phyloP scores from a whole-genome alignment of 1,284 basidiomycete genomes.

The Heterobasidion occidentale region DNA sequence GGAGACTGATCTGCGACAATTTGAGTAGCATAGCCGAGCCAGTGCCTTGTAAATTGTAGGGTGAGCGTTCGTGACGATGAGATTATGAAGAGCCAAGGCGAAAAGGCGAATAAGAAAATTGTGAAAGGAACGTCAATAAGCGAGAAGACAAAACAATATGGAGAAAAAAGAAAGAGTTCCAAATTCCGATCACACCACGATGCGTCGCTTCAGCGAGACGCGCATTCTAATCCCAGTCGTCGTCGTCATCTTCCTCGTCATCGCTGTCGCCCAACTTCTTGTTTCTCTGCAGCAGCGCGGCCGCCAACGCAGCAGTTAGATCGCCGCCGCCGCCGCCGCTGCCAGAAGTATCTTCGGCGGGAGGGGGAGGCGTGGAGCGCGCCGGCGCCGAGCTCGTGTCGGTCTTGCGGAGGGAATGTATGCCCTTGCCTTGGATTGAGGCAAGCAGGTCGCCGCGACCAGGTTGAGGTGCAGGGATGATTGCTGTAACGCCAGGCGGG shows the following conservation, averaged over 20 bases:
- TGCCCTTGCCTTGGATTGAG: conserved; percentile 60
- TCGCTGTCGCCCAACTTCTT: conserved; percentile 88
- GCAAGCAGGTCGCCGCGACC: conserved; percentile 57
- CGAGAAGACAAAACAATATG: too few species aligned
- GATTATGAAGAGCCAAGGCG: too few species aligned
- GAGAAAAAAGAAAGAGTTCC: too few species aligned
- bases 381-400: conserved; percentile 27
- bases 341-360: conserved; percentile 35
- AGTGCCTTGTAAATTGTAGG: too few species aligned
- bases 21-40: too few species aligned
- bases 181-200: too few species aligned
- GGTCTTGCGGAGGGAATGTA: conserved; percentile 72
- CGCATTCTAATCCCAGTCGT: conserved; percentile 21
- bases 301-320: conserved; percentile 59
- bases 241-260: conserved; percentile 89
- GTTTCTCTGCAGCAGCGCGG: conserved; percentile 70
- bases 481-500: conserved; percentile 11
- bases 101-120: too few species aligned
- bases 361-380: conserved; percentile 19
- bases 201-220: neutral
- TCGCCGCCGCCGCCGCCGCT: conserved; percentile 30
- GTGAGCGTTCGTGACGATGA: too few species aligned
- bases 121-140: too few species aligned
- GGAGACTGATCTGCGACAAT: too few species aligned
- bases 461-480: conserved; percentile 26